Conservation (phyloP, 2,329 filamentous ascomycete species). For the Clonostachys rhizophaga region DNA sequence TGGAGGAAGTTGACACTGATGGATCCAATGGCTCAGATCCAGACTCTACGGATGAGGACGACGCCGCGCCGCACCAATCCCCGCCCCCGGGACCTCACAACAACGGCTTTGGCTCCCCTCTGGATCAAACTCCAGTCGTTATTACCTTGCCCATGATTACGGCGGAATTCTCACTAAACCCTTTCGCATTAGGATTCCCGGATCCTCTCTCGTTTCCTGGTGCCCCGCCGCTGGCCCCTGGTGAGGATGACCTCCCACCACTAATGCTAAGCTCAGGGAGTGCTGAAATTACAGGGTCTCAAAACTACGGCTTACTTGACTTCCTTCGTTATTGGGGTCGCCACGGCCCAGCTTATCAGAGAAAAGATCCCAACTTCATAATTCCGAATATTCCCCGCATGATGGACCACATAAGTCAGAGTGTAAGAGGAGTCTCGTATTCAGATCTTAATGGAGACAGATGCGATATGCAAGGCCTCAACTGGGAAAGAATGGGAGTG, state of each 20-base stretch:
- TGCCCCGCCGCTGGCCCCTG: constrained; percentile 20
- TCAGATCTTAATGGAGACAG: constrained; percentile 47
- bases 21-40: no score
- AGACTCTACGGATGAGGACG: no score
- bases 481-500: constrained; percentile 50
- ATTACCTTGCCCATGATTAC: no score
- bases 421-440: constrained; percentile 22
- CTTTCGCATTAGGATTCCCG: no score
- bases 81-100: no score
- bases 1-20: no score
- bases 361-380: constrained; percentile 15
- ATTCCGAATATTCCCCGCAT: constrained; percentile 16
- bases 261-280: constrained; percentile 22
- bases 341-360: constrained; percentile 16
- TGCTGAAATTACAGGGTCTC: constrained; percentile 33
- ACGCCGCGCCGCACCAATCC: no score
- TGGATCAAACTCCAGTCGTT: no score
- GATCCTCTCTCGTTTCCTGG: background rate
- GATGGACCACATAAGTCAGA: background rate
- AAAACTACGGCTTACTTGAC: constrained; percentile 42
- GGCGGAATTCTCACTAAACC: no score
- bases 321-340: constrained; percentile 47
- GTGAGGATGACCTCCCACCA: background rate
- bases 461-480: constrained; percentile 55
- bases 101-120: no score